phyloP scores from a whole-genome alignment of 2,329 filamentous ascomycete genomes.

The Aurifilum marmelostoma region DNA sequence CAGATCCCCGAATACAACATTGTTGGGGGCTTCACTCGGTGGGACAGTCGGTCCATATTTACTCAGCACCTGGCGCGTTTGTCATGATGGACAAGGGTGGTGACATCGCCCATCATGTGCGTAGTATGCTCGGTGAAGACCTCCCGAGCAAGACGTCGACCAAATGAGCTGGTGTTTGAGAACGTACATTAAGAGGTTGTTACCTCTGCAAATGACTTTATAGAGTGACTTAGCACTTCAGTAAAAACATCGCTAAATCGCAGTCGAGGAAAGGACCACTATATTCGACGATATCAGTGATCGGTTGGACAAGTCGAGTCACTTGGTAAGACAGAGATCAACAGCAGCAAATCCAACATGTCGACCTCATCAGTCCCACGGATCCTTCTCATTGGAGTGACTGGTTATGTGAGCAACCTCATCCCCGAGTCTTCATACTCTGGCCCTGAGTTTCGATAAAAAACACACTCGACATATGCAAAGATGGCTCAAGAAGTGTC shows the following conservation, averaged over 20 bases:
- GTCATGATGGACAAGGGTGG: background rate
- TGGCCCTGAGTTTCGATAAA: background rate
- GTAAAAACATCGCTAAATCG: background rate
- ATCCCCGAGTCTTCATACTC: background rate
- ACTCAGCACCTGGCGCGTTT: background rate
- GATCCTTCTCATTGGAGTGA: slow-evolving; percentile 36
- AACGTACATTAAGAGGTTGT: background rate
- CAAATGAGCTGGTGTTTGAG: background rate
- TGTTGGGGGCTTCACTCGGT: background rate
- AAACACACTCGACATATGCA: background rate
- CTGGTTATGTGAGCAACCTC: slow-evolving; percentile 31
- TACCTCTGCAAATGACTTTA: no score
- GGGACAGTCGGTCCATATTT: background rate
- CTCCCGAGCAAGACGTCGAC: background rate
- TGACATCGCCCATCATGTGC: background rate
- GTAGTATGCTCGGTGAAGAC: background rate
- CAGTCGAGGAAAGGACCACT: background rate
- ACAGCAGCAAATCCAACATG: background rate
- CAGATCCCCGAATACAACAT: background rate
- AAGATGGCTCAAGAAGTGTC: background rate
- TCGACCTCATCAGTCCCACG: slow-evolving; percentile 11
- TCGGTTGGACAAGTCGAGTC: background rate
- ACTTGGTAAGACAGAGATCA: no score
- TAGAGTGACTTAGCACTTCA: no score
- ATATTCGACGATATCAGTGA: background rate